These are phyloP conservation scores for Trypanosoma congolense DNA, from an alignment of 208 protist species.

Conservation along the genomic window DNA sequence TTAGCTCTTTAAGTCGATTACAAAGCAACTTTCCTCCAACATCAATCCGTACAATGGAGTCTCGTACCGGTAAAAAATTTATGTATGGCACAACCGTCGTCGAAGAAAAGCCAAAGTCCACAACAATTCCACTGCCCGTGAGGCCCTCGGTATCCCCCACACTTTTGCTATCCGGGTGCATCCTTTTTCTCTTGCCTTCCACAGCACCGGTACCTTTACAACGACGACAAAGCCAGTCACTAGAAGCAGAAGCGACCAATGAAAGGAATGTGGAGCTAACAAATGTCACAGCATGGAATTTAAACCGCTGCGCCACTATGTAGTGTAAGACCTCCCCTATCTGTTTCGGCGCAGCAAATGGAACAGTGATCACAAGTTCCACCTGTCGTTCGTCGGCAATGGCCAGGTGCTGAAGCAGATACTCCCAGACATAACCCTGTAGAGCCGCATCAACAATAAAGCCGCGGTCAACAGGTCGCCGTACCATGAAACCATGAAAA, in stretches of 20 bases:
- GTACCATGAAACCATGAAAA: constrained; percentile 75
- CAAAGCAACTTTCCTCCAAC: constrained; percentile 79
- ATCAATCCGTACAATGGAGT: constrained; percentile 55
- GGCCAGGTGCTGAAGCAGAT: constrained; percentile 61
- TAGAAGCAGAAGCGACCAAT: constrained; percentile 28
- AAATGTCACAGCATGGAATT: constrained; percentile 62
- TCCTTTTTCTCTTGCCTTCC: neutral
- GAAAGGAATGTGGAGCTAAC: constrained; percentile 59
- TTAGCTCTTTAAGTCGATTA: constrained; percentile 70
- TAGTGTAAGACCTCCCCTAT: constrained; percentile 43
- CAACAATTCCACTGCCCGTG: constrained; percentile 38
- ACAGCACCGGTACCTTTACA: neutral
- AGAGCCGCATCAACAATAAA: constrained; percentile 68
- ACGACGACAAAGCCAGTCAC: constrained; percentile 10
- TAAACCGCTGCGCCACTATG: constrained; percentile 54
- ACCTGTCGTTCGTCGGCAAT: constrained; percentile 54
- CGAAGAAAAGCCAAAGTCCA: constrained; percentile 77
- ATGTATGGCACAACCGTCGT: constrained; percentile 73
- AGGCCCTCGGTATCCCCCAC: neutral
- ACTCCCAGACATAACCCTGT: constrained; percentile 73
- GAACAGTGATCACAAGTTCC: constrained; percentile 68
- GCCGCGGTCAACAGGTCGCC: constrained; percentile 69
- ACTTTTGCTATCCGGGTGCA: neutral
- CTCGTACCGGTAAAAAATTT: constrained; percentile 52
- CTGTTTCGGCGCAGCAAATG: constrained; percentile 52